Percentiles rank a stretch among this genome's conserved stretches.
Conservation (phyloP, 192 early-diverging fungal genomes). For the Backusella mclennaniae region DNA sequence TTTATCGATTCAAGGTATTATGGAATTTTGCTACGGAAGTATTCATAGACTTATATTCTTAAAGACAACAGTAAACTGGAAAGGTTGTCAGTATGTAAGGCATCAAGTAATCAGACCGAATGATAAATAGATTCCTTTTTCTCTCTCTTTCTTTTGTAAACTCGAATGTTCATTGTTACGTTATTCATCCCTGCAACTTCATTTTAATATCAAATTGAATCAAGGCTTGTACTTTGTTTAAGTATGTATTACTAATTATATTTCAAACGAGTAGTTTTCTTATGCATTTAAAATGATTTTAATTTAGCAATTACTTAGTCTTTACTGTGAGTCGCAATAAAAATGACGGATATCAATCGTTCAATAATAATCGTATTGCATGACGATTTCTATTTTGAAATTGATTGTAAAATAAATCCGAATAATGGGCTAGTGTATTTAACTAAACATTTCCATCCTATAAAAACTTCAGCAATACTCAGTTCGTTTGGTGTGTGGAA, state of each 20-base stretch:
- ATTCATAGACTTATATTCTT: not conserved
- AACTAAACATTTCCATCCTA: not conserved
- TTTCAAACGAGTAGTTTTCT: constrained; percentile 6
- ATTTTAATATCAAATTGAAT: constrained; percentile 58
- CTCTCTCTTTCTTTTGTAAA: constrained; percentile 53
- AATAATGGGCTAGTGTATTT: not conserved
- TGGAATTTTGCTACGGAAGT: constrained; percentile 12
- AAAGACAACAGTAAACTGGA: no score
- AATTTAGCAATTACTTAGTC: not conserved
- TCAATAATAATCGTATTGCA: not conserved
- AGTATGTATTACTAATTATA: constrained; percentile 46
- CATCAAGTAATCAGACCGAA: constrained; percentile 24
- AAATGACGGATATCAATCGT: not conserved
- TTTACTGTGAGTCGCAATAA: not conserved
- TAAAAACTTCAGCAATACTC: not conserved
- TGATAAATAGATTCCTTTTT: constrained; percentile 49
- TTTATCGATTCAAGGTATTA: no score
- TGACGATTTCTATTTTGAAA: not conserved
- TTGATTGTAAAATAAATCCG: not conserved
- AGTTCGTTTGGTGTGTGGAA: not conserved
- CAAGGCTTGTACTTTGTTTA: constrained; percentile 41
- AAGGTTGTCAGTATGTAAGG: no score
- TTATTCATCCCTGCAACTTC: constrained; percentile 44
- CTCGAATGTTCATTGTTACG: constrained; percentile 51
- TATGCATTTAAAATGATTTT: not conserved